phyloP scores from a whole-genome alignment of 31 red algal species.

The Porphyra umbilicalis region DNA sequence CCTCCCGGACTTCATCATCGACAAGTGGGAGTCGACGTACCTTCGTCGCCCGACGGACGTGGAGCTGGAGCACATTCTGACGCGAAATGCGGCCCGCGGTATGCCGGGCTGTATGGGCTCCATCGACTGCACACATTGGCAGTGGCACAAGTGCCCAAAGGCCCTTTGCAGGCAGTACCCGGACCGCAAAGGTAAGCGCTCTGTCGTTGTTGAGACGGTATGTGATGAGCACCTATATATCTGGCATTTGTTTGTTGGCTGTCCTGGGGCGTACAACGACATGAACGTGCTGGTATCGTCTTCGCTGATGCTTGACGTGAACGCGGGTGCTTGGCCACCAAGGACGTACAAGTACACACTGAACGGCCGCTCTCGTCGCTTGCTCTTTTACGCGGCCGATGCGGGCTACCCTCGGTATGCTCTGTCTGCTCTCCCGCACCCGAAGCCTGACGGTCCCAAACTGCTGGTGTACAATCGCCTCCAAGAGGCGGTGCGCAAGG shows the following conservation, averaged over 20 bases:
- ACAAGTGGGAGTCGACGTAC: background rate
- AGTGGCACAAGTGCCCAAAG: conserved; percentile 22
- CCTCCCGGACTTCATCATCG: too few species aligned
- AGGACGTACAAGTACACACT: background rate
- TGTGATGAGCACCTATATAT: conserved; percentile 17
- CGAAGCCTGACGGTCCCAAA: background rate
- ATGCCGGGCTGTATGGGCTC: conserved; percentile 9
- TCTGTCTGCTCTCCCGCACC: background rate
- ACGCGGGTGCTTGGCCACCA: too few species aligned
- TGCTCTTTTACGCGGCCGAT: background rate
- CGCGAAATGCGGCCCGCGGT: conserved; percentile 6
- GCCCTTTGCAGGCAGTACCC: conserved; percentile 16
- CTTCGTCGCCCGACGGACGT: conserved; percentile 10
- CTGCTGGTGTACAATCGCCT: background rate
- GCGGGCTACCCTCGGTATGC: background rate
- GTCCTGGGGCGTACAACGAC: conserved; percentile 21
- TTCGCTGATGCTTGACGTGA: too few species aligned
- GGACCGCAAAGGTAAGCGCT: conserved; percentile 8
- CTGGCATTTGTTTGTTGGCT: conserved; percentile 38
- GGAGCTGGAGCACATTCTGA: conserved; percentile 16
- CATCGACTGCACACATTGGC: conserved; percentile 24
- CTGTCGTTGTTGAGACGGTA: conserved; percentile 27
- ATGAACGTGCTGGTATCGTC: too few species aligned
- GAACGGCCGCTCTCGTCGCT: background rate
- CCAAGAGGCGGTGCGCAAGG: background rate